These are phyloP conservation scores for Trichoderma citrinoviride DNA, from an alignment of 2,329 filamentous ascomycete species.

Conservation along the genomic window DNA sequence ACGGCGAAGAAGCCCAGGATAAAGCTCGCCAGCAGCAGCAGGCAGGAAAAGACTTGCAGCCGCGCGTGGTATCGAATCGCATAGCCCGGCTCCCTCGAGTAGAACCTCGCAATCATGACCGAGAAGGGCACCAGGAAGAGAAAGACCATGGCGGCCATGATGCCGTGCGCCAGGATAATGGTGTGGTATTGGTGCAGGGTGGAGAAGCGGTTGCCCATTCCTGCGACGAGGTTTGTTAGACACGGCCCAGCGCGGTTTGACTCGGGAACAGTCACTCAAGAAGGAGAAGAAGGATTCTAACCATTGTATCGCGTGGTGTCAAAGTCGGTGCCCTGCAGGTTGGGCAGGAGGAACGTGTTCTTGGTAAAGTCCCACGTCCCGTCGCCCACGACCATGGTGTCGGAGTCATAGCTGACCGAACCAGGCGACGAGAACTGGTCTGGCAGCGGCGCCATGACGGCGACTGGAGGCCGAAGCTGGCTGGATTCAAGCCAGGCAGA, in stretches of 20 bases:
- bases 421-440: slow-evolving; percentile 66
- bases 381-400: slow-evolving; percentile 74
- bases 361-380: slow-evolving; percentile 79
- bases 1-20: slow-evolving; percentile 77
- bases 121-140: slow-evolving; percentile 69
- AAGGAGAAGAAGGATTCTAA: slow-evolving; percentile 32
- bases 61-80: slow-evolving; percentile 71
- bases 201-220: slow-evolving; percentile 79
- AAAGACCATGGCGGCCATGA: slow-evolving; percentile 71
- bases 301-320: slow-evolving; percentile 84
- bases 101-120: slow-evolving; percentile 73
- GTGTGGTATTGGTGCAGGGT: slow-evolving; percentile 66
- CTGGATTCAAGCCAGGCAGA: neutral
- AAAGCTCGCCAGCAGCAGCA: slow-evolving; percentile 68
- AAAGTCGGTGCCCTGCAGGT: slow-evolving; percentile 72
- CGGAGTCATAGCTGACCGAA: slow-evolving; percentile 68
- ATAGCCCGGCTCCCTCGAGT: slow-evolving; percentile 57
- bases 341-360: slow-evolving; percentile 76
- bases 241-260: neutral
- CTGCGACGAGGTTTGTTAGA: slow-evolving; percentile 41
- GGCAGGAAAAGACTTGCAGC: slow-evolving; percentile 66
- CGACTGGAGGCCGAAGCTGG: slow-evolving; percentile 34
- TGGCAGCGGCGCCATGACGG: slow-evolving; percentile 59
- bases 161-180: slow-evolving; percentile 68
- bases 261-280: neutral